Conservation (phyloP, 768 basidiomycete genomes). For the Trametes gibbosa region DNA sequence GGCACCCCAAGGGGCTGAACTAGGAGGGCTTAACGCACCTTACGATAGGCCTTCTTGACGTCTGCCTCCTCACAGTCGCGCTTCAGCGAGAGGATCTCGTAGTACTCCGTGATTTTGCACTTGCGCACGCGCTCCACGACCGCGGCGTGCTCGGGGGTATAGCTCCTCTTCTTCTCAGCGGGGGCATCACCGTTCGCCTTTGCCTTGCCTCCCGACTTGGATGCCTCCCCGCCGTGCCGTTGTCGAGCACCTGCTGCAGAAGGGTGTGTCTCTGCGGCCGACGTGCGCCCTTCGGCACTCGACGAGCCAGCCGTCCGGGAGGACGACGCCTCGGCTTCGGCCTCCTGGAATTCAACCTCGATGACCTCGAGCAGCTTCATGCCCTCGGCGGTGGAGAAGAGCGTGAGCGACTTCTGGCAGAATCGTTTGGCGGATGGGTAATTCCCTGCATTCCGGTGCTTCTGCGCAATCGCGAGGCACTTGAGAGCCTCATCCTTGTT, state of each 20-base stretch:
- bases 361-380: slow-evolving; percentile 63
- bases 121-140: slow-evolving; percentile 82
- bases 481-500: slow-evolving; percentile 90
- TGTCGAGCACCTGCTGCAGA: slow-evolving; percentile 73
- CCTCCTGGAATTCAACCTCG: slow-evolving; percentile 48
- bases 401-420: slow-evolving; percentile 79
- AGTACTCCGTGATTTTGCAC: slow-evolving; percentile 90
- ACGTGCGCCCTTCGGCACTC: slow-evolving; percentile 34
- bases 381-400: slow-evolving; percentile 81
- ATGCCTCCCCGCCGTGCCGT: slow-evolving; percentile 39
- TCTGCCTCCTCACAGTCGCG: slow-evolving; percentile 81
- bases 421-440: slow-evolving; percentile 81
- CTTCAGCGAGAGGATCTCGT: slow-evolving; percentile 82
- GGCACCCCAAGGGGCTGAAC: background rate
- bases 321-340: slow-evolving; percentile 36
- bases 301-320: slow-evolving; percentile 31
- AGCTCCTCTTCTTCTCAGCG: slow-evolving; percentile 69
- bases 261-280: slow-evolving; percentile 65
- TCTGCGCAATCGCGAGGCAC: slow-evolving; percentile 76
- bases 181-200: slow-evolving; percentile 36
- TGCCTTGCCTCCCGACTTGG: slow-evolving; percentile 44
- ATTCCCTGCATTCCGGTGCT: slow-evolving; percentile 71
- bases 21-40: slow-evolving; percentile 48
- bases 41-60: slow-evolving; percentile 94
- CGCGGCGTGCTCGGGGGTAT: slow-evolving; percentile 77